Evolutionary conservation across 495 filamentous ascomycete genomes (phyloP).

Genomic region (Aspergillus homomorphus): DNA sequence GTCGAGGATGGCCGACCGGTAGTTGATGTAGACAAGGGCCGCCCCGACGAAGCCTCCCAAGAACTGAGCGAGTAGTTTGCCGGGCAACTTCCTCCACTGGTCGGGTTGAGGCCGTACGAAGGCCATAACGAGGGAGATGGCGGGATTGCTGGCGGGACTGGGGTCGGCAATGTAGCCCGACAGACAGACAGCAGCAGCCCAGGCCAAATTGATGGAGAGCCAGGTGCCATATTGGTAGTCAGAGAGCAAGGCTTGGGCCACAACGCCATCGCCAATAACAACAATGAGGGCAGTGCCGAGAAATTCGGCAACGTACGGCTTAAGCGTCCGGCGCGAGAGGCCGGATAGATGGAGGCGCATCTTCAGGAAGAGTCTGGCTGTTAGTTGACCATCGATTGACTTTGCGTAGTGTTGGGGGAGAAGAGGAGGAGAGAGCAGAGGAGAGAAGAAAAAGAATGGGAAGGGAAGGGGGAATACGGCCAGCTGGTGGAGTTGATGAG

Average conservation of each 20-base stretch:
- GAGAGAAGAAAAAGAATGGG: not conserved
- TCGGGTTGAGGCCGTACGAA: slow-evolving; percentile 29
- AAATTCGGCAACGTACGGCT: slow-evolving; percentile 36
- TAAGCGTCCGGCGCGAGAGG: slow-evolving; percentile 29
- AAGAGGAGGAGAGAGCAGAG: not conserved
- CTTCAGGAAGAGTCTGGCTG: not conserved
- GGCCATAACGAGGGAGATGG: slow-evolving; percentile 28
- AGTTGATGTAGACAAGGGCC: slow-evolving; percentile 35
- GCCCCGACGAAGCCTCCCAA: slow-evolving; percentile 35
- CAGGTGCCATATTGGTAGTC: slow-evolving; percentile 39
- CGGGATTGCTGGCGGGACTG: slow-evolving; percentile 33
- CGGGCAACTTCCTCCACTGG: slow-evolving; percentile 32
- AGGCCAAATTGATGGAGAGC: slow-evolving; percentile 38
- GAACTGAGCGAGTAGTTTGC: slow-evolving; percentile 31
- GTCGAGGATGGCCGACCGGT: slow-evolving; percentile 32
- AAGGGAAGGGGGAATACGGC: too few species aligned
- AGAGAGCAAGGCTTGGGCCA: slow-evolving; percentile 35
- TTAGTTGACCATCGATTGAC: not conserved
- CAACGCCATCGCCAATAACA: slow-evolving; percentile 37
- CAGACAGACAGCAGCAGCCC: slow-evolving; percentile 34
- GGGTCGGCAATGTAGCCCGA: slow-evolving; percentile 31
- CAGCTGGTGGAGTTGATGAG: too few species aligned
- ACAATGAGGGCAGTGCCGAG: slow-evolving; percentile 35
- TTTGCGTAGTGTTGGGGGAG: not conserved
- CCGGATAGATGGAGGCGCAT: slow-evolving; percentile 11